These are phyloP conservation scores for Diaporthe amygdali DNA, from an alignment of 2,329 filamentous ascomycete genomes.

Conservation along the genomic window DNA sequence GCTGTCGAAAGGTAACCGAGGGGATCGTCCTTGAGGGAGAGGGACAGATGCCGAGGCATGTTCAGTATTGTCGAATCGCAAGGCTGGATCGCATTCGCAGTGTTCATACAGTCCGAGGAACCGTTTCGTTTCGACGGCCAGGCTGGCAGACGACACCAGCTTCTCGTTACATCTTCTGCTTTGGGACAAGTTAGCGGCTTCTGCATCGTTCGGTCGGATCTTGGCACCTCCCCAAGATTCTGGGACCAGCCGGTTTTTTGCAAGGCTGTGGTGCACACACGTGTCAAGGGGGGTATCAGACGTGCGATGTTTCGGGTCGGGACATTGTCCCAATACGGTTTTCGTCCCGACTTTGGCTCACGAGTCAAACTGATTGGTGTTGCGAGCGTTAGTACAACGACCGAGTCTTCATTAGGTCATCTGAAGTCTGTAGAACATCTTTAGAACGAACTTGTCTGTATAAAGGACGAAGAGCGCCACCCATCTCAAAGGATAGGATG, in stretches of 20 bases:
- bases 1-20: background rate
- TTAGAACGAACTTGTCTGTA: conserved; percentile 5
- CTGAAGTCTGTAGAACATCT: background rate
- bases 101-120: background rate
- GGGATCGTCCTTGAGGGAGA: background rate
- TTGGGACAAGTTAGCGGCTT: background rate
- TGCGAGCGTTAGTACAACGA: background rate
- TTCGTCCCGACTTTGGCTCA: conserved; percentile 11
- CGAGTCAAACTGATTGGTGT: conserved; percentile 6
- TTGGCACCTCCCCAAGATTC: background rate
- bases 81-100: background rate
- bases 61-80: background rate
- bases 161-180: background rate
- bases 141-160: background rate
- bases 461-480: background rate
- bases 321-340: conserved; percentile 12
- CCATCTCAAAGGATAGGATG: background rate
- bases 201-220: background rate
- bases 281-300: conserved; percentile 12
- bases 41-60: background rate
- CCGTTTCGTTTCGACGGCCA: conserved; percentile 6
- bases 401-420: background rate
- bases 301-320: conserved; percentile 14
- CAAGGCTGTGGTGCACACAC: background rate
- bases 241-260: background rate